Conservation (phyloP, 2,329 filamentous ascomycete genomes). For the Phaeoacremonium minimum region DNA sequence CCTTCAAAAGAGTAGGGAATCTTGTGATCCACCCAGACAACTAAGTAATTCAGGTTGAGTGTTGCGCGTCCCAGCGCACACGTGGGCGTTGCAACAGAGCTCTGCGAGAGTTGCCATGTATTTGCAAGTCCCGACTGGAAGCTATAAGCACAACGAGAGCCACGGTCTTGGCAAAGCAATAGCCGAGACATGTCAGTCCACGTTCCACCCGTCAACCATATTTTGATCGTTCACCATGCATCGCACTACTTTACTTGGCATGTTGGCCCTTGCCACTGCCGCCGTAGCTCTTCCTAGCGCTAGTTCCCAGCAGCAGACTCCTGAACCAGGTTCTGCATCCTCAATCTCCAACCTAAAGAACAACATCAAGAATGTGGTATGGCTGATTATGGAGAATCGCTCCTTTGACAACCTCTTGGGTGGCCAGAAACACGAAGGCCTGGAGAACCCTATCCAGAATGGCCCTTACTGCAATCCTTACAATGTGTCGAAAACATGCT, state of each 20-base stretch:
- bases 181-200: not conserved
- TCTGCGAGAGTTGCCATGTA: not conserved
- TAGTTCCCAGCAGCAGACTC: not conserved
- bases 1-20: not conserved
- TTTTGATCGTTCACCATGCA: slow-evolving; percentile 1
- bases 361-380: slow-evolving; percentile 39
- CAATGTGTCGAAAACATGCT: slow-evolving; percentile 17
- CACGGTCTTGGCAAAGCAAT: not conserved
- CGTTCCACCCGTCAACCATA: not conserved
- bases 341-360: slow-evolving; percentile 13
- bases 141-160: not conserved
- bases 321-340: slow-evolving; percentile 4
- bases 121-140: not conserved
- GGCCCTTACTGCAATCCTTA: slow-evolving; percentile 31
- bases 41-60: not conserved
- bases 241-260: slow-evolving; percentile 1
- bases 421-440: slow-evolving; percentile 24
- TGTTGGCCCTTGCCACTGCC: slow-evolving; percentile 1
- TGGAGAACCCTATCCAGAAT: slow-evolving; percentile 31
- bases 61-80: not conserved
- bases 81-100: not conserved
- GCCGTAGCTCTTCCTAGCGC: not conserved
- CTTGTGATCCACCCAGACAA: not conserved
- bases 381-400: slow-evolving; percentile 36
- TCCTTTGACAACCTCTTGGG: slow-evolving; percentile 33